Evolutionary conservation across 1,139 yeast species (phyloP), one percentile per base, ranked within the genome.

Genomic region (Tardiomyces blankii): DNA sequence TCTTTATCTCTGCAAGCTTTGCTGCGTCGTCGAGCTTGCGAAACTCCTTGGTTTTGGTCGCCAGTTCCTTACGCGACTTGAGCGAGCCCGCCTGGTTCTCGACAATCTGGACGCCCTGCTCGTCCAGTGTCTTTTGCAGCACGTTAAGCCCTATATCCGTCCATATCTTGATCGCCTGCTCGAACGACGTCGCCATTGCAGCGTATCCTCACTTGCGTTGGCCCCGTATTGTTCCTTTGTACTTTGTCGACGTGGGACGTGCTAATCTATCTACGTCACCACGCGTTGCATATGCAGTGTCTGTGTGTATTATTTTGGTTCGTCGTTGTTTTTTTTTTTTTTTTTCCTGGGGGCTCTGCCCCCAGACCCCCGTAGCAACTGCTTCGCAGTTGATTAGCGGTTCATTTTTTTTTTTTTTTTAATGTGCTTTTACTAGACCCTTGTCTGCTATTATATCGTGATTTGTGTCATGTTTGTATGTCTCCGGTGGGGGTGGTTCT

Each of bases 11-110:
- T 1, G 61, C 68, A 43, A 88, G 65, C 61, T 87, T 89, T 46
- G 74, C 80, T 3, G 71, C 75, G 49, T 82, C 84, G 0, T 72
- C 70, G 33, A 87, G 65, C 58, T 83, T 86, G 60, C 81, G 78
- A 65, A 89, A 91, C 46, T 77, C 80, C 59, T 88, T 89, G 14
- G 97, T 91, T 57, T 78, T 79, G 1, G 81, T 65, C 0, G 97
- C 95, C 47, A 91, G 68, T 42, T 75, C 77, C 62, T 86, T 86
- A 48, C 97, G 74, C 33, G 81, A 75, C 16, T 78, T 68, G 41
- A 86, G 68, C 0, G 93, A 82, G 39, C 67, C 65, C 45, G 79
- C 73, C 61, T 88, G 95, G 33, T 77, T 75, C 30, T 78, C 81
- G 57, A 83, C 81, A 42, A 89, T 75, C 54, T 78, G 80, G 39